These are phyloP conservation scores for Aureobasidium namibiae DNA, from an alignment of 2,329 filamentous ascomycete species.

Conservation along the genomic window DNA sequence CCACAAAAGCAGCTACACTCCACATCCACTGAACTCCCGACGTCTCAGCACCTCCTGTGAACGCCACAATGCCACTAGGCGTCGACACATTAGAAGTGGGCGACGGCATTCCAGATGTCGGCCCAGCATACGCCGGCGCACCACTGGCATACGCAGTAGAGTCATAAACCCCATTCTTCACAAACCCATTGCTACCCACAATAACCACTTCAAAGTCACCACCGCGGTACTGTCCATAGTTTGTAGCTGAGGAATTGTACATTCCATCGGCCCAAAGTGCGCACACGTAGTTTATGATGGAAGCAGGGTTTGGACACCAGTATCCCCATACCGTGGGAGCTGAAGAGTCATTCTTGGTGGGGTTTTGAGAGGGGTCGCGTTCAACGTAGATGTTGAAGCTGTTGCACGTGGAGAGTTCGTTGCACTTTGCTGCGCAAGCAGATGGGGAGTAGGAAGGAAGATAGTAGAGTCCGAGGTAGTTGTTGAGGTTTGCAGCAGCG, in stretches of 20 bases:
- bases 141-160: not conserved
- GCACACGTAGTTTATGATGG: constrained; percentile 6
- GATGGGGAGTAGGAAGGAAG: constrained; percentile 12
- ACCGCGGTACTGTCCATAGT: constrained; percentile 19
- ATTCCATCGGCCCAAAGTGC: constrained; percentile 13
- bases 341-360: constrained; percentile 18
- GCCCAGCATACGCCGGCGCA: constrained; percentile 17
- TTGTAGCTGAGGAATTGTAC: constrained; percentile 18
- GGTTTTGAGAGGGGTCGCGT: constrained; percentile 15
- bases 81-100: not conserved
- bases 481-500: constrained; percentile 2
- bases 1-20: not conserved
- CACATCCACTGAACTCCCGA: not conserved
- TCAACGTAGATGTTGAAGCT: constrained; percentile 18
- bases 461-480: constrained; percentile 15
- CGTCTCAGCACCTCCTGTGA: not conserved
- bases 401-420: constrained; percentile 12
- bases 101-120: constrained; percentile 20
- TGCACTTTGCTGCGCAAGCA: constrained; percentile 15
- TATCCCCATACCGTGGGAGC: constrained; percentile 18
- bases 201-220: constrained; percentile 23
- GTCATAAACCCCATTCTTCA: constrained; percentile 10
- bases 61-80: not conserved
- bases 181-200: constrained; percentile 17
- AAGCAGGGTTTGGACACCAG: constrained; percentile 13